A percentile compares a stretch with the other conserved stretches of the same genome.
Evolutionary conservation across 2,329 filamentous ascomycete genomes (phyloP).

Genomic region (Neopestalotiopsis rosae): DNA sequence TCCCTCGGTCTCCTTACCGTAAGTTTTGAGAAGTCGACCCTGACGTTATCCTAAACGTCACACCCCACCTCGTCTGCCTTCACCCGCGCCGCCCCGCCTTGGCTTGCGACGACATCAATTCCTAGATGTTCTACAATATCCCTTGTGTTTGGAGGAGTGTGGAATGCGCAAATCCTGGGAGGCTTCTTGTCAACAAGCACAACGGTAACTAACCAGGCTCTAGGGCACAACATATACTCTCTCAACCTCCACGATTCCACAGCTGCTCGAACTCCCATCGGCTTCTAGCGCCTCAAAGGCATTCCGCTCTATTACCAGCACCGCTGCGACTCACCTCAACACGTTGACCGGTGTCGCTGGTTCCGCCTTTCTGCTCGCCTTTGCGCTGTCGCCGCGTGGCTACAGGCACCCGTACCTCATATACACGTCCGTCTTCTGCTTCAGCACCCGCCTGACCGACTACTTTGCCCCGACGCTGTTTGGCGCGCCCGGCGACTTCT

Average conservation of each 20-base stretch:
- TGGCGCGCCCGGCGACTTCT: constrained; percentile 33
- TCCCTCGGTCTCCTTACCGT: constrained; percentile 89
- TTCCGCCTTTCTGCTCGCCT: constrained; percentile 78
- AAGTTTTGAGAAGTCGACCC: constrained; percentile 40
- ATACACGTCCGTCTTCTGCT: constrained; percentile 77
- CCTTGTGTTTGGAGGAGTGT: background rate
- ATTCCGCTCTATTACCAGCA: constrained; percentile 69
- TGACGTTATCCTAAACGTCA: constrained; percentile 2
- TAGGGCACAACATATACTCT: constrained; percentile 91
- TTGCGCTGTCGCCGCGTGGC: constrained; percentile 73
- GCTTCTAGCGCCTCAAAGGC: constrained; percentile 73
- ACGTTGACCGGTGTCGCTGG: constrained; percentile 72
- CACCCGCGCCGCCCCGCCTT: constrained; percentile 7
- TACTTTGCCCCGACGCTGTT: constrained; percentile 52
- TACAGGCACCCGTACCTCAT: constrained; percentile 87
- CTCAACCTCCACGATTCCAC: constrained; percentile 77
- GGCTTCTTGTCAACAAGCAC: background rate
- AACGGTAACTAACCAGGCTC: constrained; percentile 19
- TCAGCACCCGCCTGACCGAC: constrained; percentile 63
- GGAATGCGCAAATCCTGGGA: background rate
- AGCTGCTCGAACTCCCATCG: constrained; percentile 80
- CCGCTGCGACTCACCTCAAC: constrained; percentile 69
- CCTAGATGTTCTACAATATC: background rate
- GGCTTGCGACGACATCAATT: background rate
- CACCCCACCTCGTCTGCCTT: constrained; percentile 10